Evolutionary conservation across 2,329 filamentous ascomycete species (phyloP), one percentile per base, ranked within the genome.

Genomic region (Fusarium transvaalense): DNA sequence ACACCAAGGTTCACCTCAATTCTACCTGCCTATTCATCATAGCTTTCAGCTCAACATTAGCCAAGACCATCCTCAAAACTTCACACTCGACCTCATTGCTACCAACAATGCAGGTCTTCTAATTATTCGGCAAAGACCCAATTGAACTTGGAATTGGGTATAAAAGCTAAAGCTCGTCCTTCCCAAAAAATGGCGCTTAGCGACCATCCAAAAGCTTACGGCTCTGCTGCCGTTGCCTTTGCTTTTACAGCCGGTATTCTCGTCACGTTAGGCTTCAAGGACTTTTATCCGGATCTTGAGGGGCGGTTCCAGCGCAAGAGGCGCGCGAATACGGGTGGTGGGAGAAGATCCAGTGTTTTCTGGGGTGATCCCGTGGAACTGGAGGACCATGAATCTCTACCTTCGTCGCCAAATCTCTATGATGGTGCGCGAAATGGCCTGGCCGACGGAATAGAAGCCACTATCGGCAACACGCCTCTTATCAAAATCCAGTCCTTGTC

Each of bases 381-480:
- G 19, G 83, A 89, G 73, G 87, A 89, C 73, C 84, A 83, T 64
- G 86, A 89, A 64, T 75, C 80, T 15, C 66, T 64, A 45, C 66
- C 69, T 54, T 56, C 69, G 51, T 61, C 61, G 38, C 71, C 50
- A 51, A 68, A 31, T 50, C 75, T 35, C 70, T 76, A 47, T 59
- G 56, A 54, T 65, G 46, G 55, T 62, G 88, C 64, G 42, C 34
- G 66, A 58, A 51, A 68, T 41, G 61, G 72, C 38, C 54, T 95
- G 57, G 88, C 89, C 15, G 87, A 92, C 57, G 96, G 96, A 19
- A 92, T 99, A 63, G 94, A 97, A 78, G 92, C 91, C 45, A 93
- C 92, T 76, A 98, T 99, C 76, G 96, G 96, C 58, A 92, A 97
- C 79, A 99, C 96, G 15, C 95, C 94, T 2, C 85, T 99, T 27